phyloP scores from a whole-genome alignment of 2,329 filamentous ascomycete species.

The Macroventuria anomochaeta region DNA sequence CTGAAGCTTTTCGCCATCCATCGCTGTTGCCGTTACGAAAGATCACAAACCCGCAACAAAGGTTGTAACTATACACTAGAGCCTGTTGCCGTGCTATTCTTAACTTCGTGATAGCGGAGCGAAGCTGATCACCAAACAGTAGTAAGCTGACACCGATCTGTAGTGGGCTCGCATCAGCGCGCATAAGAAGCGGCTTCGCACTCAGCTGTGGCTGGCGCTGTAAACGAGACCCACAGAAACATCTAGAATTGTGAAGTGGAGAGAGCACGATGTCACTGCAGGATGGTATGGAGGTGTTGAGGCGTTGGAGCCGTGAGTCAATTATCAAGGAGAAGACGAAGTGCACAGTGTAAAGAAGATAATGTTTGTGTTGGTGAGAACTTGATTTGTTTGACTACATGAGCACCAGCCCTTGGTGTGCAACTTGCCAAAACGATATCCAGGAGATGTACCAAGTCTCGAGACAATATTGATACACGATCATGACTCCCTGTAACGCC shows the following conservation, averaged over 20 bases:
- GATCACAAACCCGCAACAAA: too few relatives aligned
- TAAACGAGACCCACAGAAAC: conserved; percentile 17
- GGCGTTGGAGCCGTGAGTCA: neutral
- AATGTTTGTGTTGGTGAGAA: conserved; percentile 4
- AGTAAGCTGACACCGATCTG: conserved; percentile 11
- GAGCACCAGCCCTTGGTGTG: conserved; percentile 46
- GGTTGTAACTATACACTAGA: too few relatives aligned
- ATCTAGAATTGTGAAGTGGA: conserved; percentile 7
- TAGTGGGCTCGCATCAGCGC: conserved; percentile 23
- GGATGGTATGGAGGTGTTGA: conserved; percentile 5
- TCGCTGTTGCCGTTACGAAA: too few relatives aligned
- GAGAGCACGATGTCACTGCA: conserved; percentile 9
- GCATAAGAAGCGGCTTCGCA: conserved; percentile 16
- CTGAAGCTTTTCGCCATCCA: too few relatives aligned
- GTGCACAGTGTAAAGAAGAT: conserved; percentile 10
- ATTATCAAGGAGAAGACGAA: neutral
- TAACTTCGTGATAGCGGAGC: neutral
- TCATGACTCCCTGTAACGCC: conserved; percentile 38
- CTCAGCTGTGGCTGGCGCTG: conserved; percentile 14
- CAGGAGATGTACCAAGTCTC: conserved; percentile 26
- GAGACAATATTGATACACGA: conserved; percentile 31
- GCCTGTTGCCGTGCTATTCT: conserved; percentile 2
- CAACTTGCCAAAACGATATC: conserved; percentile 36
- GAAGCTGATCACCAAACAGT: neutral
- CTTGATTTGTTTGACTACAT: conserved; percentile 37